Conservation (phyloP, 345 rosid species). For the Pistacia vera region DNA sequence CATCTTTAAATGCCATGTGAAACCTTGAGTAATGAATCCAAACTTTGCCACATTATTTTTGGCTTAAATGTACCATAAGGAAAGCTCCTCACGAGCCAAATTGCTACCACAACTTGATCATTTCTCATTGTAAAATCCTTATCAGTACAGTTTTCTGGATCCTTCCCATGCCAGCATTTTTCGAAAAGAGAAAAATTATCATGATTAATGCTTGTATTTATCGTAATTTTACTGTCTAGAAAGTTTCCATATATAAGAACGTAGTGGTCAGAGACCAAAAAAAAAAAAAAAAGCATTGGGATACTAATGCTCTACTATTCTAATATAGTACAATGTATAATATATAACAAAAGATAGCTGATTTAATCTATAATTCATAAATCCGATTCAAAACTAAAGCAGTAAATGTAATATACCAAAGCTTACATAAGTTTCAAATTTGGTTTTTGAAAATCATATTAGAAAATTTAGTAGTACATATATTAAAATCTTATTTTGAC, state of each 20-base stretch:
- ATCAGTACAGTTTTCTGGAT: background rate
- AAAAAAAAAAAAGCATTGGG: too few species aligned
- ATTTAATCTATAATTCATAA: too few species aligned
- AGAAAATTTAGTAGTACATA: background rate
- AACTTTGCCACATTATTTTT: background rate
- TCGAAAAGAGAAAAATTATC: background rate
- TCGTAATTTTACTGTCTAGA: too few species aligned
- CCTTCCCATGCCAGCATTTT: background rate
- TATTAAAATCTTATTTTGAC: background rate
- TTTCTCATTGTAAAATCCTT: background rate
- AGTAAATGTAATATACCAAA: background rate
- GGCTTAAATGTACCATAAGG: background rate
- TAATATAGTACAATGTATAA: too few species aligned
- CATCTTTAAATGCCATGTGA: conserved; percentile 7
- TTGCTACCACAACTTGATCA: background rate
- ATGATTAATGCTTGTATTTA: background rate
- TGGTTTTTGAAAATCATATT: background rate
- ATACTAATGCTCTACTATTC: too few species aligned
- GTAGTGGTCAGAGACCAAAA: too few species aligned
- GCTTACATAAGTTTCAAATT: background rate
- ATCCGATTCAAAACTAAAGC: background rate
- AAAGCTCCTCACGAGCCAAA: background rate
- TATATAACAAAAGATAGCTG: too few species aligned
- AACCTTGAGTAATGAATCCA: background rate
- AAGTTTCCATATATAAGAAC: too few species aligned